Evolutionary conservation across 78 protist genomes (phyloP).

Genomic region (Speleostelium caveatum): DNA sequence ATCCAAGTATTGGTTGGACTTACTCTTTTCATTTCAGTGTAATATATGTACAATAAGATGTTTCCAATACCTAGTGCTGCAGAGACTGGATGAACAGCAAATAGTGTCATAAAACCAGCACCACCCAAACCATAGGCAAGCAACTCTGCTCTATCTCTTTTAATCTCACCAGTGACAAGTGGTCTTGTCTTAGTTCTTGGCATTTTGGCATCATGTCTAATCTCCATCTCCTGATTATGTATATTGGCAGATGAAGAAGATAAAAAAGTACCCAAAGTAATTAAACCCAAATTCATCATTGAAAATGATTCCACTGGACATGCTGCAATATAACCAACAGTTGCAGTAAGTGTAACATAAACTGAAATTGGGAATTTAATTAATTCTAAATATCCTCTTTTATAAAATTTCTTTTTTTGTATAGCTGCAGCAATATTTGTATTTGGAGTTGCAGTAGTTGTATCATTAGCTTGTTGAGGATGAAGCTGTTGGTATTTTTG

Average conservation of each 20-base stretch:
- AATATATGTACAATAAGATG: conserved; percentile 89
- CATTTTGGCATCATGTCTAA: conserved; percentile 34
- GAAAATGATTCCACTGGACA: conserved; percentile 29
- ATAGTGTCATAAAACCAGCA: conserved; percentile 6
- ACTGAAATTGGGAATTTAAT: conserved; percentile 62
- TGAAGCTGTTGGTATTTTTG: no score
- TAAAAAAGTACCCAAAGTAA: conserved; percentile 50
- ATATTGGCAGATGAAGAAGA: conserved; percentile 61
- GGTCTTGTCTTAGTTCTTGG: conserved; percentile 52
- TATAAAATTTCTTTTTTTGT: no score
- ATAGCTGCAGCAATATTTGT: no score
- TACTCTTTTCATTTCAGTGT: conserved; percentile 92
- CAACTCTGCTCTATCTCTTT: conserved; percentile 10
- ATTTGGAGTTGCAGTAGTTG: no score
- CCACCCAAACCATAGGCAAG: not conserved
- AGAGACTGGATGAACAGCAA: conserved; percentile 55
- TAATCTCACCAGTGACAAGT: conserved; percentile 37
- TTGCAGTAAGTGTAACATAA: conserved; percentile 62
- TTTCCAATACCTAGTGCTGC: conserved; percentile 89
- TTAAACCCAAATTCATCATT: not conserved
- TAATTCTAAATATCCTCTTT: not conserved
- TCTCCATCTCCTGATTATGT: conserved; percentile 66
- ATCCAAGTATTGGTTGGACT: conserved; percentile 92
- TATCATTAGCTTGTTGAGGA: no score
- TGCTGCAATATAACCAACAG: conserved; percentile 60